Evolutionary conservation across 768 basidiomycete genomes (phyloP).

Genomic region (Terana coerulea): DNA sequence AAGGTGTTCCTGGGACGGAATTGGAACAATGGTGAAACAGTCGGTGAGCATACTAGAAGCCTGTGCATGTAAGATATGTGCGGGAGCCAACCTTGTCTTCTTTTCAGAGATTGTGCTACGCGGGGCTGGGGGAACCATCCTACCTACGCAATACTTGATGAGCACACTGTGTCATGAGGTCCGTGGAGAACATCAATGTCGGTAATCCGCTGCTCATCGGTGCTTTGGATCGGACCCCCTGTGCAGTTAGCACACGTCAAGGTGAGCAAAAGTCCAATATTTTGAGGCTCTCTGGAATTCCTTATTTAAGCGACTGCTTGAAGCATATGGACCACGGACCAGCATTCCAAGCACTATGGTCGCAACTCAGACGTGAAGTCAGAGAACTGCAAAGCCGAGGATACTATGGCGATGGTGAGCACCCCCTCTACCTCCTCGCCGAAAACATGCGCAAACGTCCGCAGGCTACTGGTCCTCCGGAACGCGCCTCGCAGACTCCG

Average conservation of each 20-base stretch:
- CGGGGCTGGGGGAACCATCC: constrained; percentile 54
- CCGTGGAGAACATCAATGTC: constrained; percentile 5
- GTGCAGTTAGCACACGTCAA: constrained; percentile 77
- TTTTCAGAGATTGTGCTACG: constrained; percentile 70
- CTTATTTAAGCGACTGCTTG: not conserved
- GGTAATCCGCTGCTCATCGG: no score
- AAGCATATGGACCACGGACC: constrained; percentile 82
- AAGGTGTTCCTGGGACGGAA: constrained; percentile 77
- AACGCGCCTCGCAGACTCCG: constrained; percentile 63
- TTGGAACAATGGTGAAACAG: constrained; percentile 79
- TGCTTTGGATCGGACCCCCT: not conserved
- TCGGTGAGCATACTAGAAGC: constrained; percentile 43
- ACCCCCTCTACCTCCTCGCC: not conserved
- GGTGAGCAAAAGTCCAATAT: constrained; percentile 32
- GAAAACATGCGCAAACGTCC: not conserved
- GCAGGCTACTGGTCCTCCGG: constrained; percentile 84
- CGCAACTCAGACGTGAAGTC: constrained; percentile 60
- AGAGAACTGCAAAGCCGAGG: constrained; percentile 65
- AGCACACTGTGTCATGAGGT: constrained; percentile 85
- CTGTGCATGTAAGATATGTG: not conserved
- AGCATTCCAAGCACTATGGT: constrained; percentile 75
- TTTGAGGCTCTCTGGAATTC: not conserved
- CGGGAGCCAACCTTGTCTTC: not conserved
- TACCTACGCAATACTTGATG: constrained; percentile 65
- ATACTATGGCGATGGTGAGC: constrained; percentile 77